Percentiles rank a stretch among this genome's conserved stretches.
These are phyloP conservation scores for Aspergillus bridgeri DNA, from an alignment of 495 filamentous ascomycete species.

Conservation along the genomic window DNA sequence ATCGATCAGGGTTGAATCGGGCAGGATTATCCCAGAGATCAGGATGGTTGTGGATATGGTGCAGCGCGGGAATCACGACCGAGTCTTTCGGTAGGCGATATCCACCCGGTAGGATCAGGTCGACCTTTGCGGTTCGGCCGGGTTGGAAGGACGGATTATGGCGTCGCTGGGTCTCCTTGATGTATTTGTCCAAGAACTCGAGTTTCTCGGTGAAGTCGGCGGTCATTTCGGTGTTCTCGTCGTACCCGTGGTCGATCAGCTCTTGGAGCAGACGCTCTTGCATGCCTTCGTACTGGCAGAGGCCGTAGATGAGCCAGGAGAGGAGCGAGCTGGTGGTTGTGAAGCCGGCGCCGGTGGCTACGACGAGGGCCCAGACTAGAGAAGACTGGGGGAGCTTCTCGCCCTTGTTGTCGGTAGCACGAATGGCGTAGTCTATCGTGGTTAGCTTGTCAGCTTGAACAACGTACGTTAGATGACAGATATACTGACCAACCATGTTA, in stretches of 20 bases:
- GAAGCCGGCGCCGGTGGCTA: constrained; percentile 50
- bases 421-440: constrained; percentile 39
- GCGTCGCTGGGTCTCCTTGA: constrained; percentile 56
- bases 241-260: constrained; percentile 46
- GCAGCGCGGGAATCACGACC: constrained; percentile 47
- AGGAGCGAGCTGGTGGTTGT: constrained; percentile 50
- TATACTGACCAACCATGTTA: constrained; percentile 40
- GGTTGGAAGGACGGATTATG: constrained; percentile 57
- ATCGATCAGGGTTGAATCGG: constrained; percentile 52
- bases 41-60: constrained; percentile 52
- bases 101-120: constrained; percentile 53
- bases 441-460: background rate
- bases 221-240: constrained; percentile 32
- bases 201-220: constrained; percentile 40
- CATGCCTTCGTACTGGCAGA: constrained; percentile 45
- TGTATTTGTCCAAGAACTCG: constrained; percentile 49
- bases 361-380: constrained; percentile 27
- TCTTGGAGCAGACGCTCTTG: constrained; percentile 53
- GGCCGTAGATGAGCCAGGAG: constrained; percentile 51
- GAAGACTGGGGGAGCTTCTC: constrained; percentile 44
- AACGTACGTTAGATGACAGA: background rate
- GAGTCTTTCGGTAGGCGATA: constrained; percentile 47
- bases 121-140: constrained; percentile 46
- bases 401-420: constrained; percentile 50
- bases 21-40: constrained; percentile 49